These are phyloP conservation scores for Ogataea thermomethanolica DNA, from an alignment of 805 yeast species.

Conservation along the genomic window DNA sequence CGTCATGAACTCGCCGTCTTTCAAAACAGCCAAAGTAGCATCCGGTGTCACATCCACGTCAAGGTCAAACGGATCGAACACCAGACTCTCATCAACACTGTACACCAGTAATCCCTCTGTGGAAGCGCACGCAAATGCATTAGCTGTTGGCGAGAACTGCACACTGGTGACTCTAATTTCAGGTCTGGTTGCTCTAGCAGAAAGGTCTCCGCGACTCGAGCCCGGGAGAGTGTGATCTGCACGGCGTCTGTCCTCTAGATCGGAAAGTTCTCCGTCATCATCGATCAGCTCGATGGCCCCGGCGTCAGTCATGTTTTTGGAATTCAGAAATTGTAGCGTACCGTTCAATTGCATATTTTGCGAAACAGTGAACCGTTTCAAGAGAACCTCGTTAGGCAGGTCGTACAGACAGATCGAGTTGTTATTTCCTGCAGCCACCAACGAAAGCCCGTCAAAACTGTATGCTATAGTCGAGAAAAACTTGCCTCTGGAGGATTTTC, in stretches of 20 bases:
- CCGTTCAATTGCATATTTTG: conserved; percentile 90
- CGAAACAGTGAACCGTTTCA: conserved; percentile 80
- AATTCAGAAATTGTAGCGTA: conserved; percentile 73
- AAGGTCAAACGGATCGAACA: conserved; percentile 93
- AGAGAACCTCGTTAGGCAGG: conserved; percentile 78
- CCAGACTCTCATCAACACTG: conserved; percentile 67
- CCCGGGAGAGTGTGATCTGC: conserved; percentile 81
- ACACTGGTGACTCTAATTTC: conserved; percentile 78
- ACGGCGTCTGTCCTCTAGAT: conserved; percentile 58
- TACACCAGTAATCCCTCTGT: conserved; percentile 88
- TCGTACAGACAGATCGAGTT: conserved; percentile 91
- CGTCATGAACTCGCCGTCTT: conserved; percentile 60
- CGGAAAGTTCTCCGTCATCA: conserved; percentile 80
- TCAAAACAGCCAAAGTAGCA: conserved; percentile 57
- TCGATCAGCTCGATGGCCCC: conserved; percentile 83
- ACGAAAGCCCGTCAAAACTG: conserved; percentile 83
- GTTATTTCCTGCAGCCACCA: conserved; percentile 92
- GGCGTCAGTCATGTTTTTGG: conserved; percentile 80
- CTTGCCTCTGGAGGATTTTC: conserved; percentile 80
- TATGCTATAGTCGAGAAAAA: conserved; percentile 77
- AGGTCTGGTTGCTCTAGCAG: conserved; percentile 71
- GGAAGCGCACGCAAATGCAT: conserved; percentile 89
- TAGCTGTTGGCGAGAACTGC: conserved; percentile 83
- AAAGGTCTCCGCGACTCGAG: conserved; percentile 75
- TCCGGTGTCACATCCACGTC: conserved; percentile 91